Percentiles rank a stretch among this genome's conserved stretches.
These are phyloP conservation scores for Neurospora cerealis DNA, from an alignment of 495 filamentous ascomycete species.

Conservation along the genomic window DNA sequence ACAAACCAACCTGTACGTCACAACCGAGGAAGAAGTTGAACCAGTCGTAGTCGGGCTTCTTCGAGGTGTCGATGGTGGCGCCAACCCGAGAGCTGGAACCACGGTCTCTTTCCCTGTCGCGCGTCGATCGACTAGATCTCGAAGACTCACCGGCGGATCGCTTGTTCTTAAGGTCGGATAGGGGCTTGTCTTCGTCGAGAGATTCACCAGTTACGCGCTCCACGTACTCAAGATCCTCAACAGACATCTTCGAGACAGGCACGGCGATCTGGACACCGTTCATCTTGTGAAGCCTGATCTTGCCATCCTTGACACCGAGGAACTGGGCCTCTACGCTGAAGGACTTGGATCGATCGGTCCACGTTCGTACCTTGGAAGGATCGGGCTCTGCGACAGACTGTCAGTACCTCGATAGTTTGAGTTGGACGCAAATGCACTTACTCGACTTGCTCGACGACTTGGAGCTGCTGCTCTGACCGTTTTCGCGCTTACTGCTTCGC, in stretches of 20 bases:
- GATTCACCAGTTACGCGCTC: slow-evolving; percentile 78
- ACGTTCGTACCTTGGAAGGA: slow-evolving; percentile 69
- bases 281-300: slow-evolving; percentile 95
- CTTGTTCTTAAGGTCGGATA: slow-evolving; percentile 61
- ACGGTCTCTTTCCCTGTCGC: neutral
- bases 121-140: slow-evolving; percentile 1
- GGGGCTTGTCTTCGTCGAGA: slow-evolving; percentile 91
- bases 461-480: slow-evolving; percentile 37
- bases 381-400: slow-evolving; percentile 56
- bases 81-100: slow-evolving; percentile 24
- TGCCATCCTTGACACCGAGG: slow-evolving; percentile 83
- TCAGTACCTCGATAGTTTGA: neutral
- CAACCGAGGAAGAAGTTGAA: slow-evolving; percentile 95
- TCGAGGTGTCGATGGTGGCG: slow-evolving; percentile 41
- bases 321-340: slow-evolving; percentile 99
- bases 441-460: slow-evolving; percentile 55
- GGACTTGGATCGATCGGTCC: slow-evolving; percentile 89
- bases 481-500: slow-evolving; percentile 58
- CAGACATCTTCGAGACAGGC: slow-evolving; percentile 86
- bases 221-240: slow-evolving; percentile 90
- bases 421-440: slow-evolving; percentile 36
- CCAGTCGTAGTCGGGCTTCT: slow-evolving; percentile 84
- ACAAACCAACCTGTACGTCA: slow-evolving; percentile 82
- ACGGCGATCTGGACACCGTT: slow-evolving; percentile 99
- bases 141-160: slow-evolving; percentile 14